phyloP scores from a whole-genome alignment of 176 grass and related monocot species.

The Leersia perrieri region DNA sequence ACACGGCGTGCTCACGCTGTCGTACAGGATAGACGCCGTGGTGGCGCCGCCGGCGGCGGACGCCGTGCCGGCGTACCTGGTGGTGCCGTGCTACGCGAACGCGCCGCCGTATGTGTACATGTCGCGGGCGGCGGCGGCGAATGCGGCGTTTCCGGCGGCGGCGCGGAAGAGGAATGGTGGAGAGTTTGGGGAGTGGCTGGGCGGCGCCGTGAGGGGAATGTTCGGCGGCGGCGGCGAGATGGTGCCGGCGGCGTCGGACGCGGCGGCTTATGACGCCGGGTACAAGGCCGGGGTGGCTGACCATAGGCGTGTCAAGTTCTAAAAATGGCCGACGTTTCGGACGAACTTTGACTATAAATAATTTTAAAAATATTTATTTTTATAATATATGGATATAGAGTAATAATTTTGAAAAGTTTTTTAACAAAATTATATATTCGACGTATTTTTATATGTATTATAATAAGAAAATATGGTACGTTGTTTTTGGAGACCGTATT shows the following conservation, averaged over 20 bases:
- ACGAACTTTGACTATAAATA: too few relatives aligned
- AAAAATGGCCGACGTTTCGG: too few relatives aligned
- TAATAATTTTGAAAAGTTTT: too few relatives aligned
- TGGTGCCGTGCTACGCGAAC: not conserved
- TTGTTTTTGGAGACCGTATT: too few relatives aligned
- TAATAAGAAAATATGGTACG: too few relatives aligned
- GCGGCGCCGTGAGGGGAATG: conserved; percentile 23
- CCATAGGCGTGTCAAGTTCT: not conserved
- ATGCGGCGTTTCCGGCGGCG: too few relatives aligned
- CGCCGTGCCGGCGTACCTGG: not conserved
- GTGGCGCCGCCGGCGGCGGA: not conserved
- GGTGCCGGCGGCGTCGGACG: conserved; percentile 28
- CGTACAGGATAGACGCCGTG: conserved; percentile 38
- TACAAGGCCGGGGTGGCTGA: conserved; percentile 27
- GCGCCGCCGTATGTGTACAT: not conserved
- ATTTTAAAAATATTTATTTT: too few relatives aligned
- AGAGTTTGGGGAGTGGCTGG: conserved; percentile 41
- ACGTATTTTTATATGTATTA: too few relatives aligned
- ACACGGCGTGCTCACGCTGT: conserved; percentile 40
- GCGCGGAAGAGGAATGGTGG: conserved; percentile 3
- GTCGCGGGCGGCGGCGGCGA: not conserved
- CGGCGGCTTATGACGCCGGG: conserved; percentile 15
- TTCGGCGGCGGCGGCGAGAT: conserved; percentile 49
- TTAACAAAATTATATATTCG: too few relatives aligned
- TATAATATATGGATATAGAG: too few relatives aligned